Evolutionary conservation across 148 eudicot genomes (phyloP), one percentile per base, ranked within the genome.

Genomic region (Vaccinium vitisidaea): DNA sequence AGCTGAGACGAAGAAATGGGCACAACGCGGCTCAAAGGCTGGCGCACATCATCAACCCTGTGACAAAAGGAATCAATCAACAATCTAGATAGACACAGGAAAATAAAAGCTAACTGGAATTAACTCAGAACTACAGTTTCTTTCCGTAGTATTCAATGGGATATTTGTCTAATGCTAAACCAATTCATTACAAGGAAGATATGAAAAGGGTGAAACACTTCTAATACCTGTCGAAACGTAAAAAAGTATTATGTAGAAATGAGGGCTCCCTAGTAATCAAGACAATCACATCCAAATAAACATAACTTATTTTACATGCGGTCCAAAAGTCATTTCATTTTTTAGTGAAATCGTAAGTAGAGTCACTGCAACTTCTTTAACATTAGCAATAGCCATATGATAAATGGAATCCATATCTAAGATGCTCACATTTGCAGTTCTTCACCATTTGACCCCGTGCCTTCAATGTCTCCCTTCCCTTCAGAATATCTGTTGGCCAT

Each of bases 391-490:
- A 1, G 19, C 6, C 14, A 23, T 53, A 21, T 49, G 43, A 25
- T 59, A 49, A 19, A 43, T 8, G 27, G 8, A 65, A 65, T 19
- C 18, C 56, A 48, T 9, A 49, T 6, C 14, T 11, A 58, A 83
- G 70, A 84, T 88, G 84, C 98, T 92, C 90, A 96, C 99, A 94
- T 90, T 89, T 93, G 99, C 59, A 97, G 87, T 90, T 97, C 99
- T 93, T 94, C 99, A 58, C 98, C 98, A 88, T 97, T 97, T 49
- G 99, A 97, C 73, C 99, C 99, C 16, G 98, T 93, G 84, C 99
- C 98, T 88, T 97, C 99, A 32, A 90, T 92, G 74, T 95, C 99
- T 59, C 98, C 98, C 89, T 91, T 97, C 46, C 98, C 98, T 86
- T 97, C 98, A 43, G 90, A 8, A 86, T 95, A 94, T 85, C 92